A percentile compares a stretch with the other conserved stretches of the same genome.
Evolutionary conservation across 108 stramenopile genomes (phyloP).

Genomic region (Fragilariopsis cylindrus): DNA sequence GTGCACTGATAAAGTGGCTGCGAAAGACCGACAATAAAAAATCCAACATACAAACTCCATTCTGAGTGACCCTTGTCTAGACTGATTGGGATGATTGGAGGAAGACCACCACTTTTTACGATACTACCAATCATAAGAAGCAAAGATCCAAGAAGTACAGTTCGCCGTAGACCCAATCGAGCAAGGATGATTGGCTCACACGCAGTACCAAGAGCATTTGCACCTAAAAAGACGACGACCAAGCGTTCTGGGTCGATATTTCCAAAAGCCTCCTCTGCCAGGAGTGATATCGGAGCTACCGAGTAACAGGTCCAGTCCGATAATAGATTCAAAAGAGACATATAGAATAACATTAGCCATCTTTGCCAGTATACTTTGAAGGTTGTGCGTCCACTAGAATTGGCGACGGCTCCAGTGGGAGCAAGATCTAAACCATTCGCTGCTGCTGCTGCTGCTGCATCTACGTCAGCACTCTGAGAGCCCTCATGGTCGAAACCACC

Average conservation of each 20-base stretch:
- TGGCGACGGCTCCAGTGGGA: not conserved
- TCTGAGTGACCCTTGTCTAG: slow-evolving; percentile 49
- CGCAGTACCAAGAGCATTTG: slow-evolving; percentile 79
- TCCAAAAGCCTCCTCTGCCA: slow-evolving; percentile 74
- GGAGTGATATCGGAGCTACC: slow-evolving; percentile 76
- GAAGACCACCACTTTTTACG: slow-evolving; percentile 78
- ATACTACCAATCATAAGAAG: slow-evolving; percentile 82
- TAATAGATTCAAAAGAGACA: slow-evolving; percentile 74
- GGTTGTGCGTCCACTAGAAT: slow-evolving; percentile 13
- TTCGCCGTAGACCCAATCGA: slow-evolving; percentile 72
- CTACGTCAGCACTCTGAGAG: not conserved
- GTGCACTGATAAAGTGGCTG: slow-evolving; percentile 89
- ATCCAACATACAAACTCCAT: slow-evolving; percentile 80
- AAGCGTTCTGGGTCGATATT: slow-evolving; percentile 81
- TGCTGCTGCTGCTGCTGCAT: not conserved
- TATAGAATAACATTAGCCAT: slow-evolving; percentile 83
- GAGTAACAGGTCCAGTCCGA: slow-evolving; percentile 89
- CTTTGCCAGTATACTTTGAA: slow-evolving; percentile 72
- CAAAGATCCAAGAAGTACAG: slow-evolving; percentile 75
- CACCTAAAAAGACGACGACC: slow-evolving; percentile 76
- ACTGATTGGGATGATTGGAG: slow-evolving; percentile 41
- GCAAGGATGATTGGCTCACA: slow-evolving; percentile 83
- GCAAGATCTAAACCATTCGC: slow-evolving; percentile 5
- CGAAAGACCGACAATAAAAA: slow-evolving; percentile 83
- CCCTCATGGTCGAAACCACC: not conserved